phyloP scores from a whole-genome alignment of 2,329 filamentous ascomycete genomes.

The Corinectria fuckeliana region DNA sequence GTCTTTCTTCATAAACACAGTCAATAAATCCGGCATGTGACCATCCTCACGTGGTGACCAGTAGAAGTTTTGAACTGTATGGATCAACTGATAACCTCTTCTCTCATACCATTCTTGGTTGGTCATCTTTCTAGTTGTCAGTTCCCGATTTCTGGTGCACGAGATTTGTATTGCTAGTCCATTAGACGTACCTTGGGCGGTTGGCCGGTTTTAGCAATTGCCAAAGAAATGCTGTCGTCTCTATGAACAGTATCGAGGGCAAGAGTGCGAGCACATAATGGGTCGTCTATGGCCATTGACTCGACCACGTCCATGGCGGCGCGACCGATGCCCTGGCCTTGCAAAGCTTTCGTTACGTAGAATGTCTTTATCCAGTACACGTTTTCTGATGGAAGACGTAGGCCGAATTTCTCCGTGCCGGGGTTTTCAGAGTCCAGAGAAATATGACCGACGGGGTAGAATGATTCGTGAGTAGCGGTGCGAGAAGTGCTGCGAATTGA shows the following conservation, averaged over 20 bases:
- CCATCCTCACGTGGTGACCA: background rate
- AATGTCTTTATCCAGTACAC: slow-evolving; percentile 43
- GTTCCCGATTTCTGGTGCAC: rapidly evolving
- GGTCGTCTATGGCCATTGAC: slow-evolving; percentile 34
- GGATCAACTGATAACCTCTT: slow-evolving; percentile 37
- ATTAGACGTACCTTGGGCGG: slow-evolving; percentile 16
- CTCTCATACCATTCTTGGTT: slow-evolving; percentile 42
- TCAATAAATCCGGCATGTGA: background rate
- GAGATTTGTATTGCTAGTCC: rapidly evolving
- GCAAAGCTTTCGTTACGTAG: slow-evolving; percentile 35
- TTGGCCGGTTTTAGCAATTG: slow-evolving; percentile 4
- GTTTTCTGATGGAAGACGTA: slow-evolving; percentile 26
- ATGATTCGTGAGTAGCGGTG: slow-evolving; percentile 16
- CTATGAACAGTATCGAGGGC: slow-evolving; percentile 38
- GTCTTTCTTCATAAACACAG: slow-evolving; percentile 22
- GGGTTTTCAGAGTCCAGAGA: slow-evolving; percentile 31
- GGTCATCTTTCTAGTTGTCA: slow-evolving; percentile 22
- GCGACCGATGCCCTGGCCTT: slow-evolving; percentile 35
- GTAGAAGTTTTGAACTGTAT: slow-evolving; percentile 26
- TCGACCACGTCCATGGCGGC: slow-evolving; percentile 41
- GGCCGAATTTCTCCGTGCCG: slow-evolving; percentile 9
- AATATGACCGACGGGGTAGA: slow-evolving; percentile 35
- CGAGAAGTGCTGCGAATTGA: slow-evolving; percentile 24
- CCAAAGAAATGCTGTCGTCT: slow-evolving; percentile 24
- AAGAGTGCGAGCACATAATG: slow-evolving; percentile 33